Evolutionary conservation across 2,329 filamentous ascomycete genomes (phyloP).

Genomic region (Escovopsis weberi): DNA sequence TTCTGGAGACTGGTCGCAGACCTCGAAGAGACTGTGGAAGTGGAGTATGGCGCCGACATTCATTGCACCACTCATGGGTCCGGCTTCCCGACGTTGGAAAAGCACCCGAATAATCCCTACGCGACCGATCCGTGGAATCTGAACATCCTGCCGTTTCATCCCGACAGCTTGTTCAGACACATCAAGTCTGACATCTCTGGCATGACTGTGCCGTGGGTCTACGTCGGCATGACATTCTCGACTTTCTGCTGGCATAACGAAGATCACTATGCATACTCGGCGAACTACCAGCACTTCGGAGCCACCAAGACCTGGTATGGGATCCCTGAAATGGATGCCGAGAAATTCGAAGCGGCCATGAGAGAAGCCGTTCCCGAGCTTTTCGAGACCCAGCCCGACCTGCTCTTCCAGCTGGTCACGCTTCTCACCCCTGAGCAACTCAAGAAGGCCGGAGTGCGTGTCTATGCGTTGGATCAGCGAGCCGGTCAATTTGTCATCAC

Average conservation of each 20-base stretch:
- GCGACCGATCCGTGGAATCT: constrained; percentile 91
- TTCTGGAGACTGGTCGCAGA: constrained; percentile 95
- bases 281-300: constrained; percentile 96
- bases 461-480: constrained; percentile 90
- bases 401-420: constrained; percentile 95
- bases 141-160: constrained; percentile 78
- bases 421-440: constrained; percentile 85
- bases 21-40: constrained; percentile 88
- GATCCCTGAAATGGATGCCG: constrained; percentile 82
- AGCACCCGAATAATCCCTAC: constrained; percentile 74
- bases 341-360: constrained; percentile 94
- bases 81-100: constrained; percentile 88
- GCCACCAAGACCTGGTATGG: constrained; percentile 99
- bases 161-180: constrained; percentile 85
- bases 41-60: constrained; percentile 96
- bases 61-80: constrained; percentile 97
- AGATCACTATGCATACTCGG: constrained; percentile 93
- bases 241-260: constrained; percentile 99
- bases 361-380: constrained; percentile 85
- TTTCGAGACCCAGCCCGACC: constrained; percentile 91
- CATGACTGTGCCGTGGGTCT: constrained; percentile 98
- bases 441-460: constrained; percentile 79
- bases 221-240: constrained; percentile 98
- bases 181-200: constrained; percentile 98
- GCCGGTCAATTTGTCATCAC: constrained; percentile 94